A percentile compares a stretch with the other conserved stretches of the same genome.
Conservation (phyloP, 2,329 filamentous ascomycete genomes). For the Pseudofabraea citricarpa region DNA sequence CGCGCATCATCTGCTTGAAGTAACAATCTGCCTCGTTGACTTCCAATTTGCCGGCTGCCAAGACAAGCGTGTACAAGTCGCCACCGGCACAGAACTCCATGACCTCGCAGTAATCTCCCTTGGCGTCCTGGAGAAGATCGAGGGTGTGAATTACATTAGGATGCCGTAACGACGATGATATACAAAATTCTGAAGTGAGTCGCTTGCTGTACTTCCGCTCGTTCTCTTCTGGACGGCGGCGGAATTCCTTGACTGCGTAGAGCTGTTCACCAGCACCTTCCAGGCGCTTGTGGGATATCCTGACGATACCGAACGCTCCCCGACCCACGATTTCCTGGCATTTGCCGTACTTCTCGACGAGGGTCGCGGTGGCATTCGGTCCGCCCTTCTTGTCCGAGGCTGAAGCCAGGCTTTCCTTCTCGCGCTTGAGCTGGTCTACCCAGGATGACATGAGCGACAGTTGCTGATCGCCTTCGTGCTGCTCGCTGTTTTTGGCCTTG, state of each 20-base stretch:
- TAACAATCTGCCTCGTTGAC: constrained; percentile 93
- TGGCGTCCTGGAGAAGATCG: constrained; percentile 90
- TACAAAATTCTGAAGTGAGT: constrained; percentile 95
- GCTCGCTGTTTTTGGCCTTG: constrained; percentile 70
- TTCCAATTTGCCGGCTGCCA: constrained; percentile 87
- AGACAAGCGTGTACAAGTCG: constrained; percentile 88
- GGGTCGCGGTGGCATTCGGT: constrained; percentile 67
- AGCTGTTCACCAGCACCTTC: constrained; percentile 81
- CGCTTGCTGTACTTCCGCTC: constrained; percentile 98
- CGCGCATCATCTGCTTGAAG: constrained; percentile 99
- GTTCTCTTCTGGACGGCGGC: constrained; percentile 86
- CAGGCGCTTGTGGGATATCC: constrained; percentile 93
- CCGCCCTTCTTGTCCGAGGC: constrained; percentile 73
- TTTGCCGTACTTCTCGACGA: constrained; percentile 97
- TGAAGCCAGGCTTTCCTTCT: constrained; percentile 65
- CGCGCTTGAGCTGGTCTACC: constrained; percentile 88
- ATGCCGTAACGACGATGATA: constrained; percentile 92
- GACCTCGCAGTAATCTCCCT: constrained; percentile 97
- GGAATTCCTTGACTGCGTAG: constrained; percentile 97
- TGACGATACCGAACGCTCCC: constrained; percentile 93
- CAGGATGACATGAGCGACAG: constrained; percentile 91
- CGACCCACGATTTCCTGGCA: constrained; percentile 96
- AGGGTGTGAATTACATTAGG: constrained; percentile 98
- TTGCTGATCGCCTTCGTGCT: constrained; percentile 65
- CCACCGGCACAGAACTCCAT: constrained; percentile 99